A percentile compares a stretch with the other conserved stretches of the same genome.
Conservation (phyloP, 768 basidiomycete genomes). For the Neoboletus brunneissimus region DNA sequence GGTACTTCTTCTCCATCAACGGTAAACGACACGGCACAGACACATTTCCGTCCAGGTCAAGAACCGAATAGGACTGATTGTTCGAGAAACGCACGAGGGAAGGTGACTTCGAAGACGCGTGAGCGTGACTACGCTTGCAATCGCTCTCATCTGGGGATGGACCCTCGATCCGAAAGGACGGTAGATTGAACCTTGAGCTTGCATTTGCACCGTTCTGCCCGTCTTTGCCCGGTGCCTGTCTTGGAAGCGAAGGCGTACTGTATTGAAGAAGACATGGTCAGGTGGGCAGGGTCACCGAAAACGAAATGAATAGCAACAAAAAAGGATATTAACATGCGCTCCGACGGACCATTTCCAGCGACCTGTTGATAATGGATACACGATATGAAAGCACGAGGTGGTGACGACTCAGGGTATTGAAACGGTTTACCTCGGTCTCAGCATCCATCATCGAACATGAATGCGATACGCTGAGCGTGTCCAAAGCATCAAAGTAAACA, state of each 20-base stretch:
- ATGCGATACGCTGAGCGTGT: slow-evolving; percentile 8
- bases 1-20: neutral
- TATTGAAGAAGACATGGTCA: slow-evolving; percentile 9
- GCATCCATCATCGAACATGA: slow-evolving; percentile 3
- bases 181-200: slow-evolving; percentile 18
- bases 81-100: slow-evolving; percentile 1
- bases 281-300: slow-evolving; percentile 7
- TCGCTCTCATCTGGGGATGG: slow-evolving; percentile 13
- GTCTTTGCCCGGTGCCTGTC: slow-evolving; percentile 6
- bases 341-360: slow-evolving; percentile 7
- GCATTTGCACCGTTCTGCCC: neutral
- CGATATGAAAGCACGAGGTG: neutral
- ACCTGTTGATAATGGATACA: slow-evolving; percentile 1
- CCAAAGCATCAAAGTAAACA: slow-evolving; percentile 27
- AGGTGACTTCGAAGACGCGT: slow-evolving; percentile 1
- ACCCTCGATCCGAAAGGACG: slow-evolving; percentile 16
- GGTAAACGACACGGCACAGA: neutral
- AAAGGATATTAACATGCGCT: slow-evolving; percentile 14
- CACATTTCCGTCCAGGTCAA: neutral
- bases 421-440: slow-evolving; percentile 10
- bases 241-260: slow-evolving; percentile 3
- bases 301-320: slow-evolving; percentile 6
- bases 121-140: neutral
- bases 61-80: neutral
- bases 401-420: neutral